A percentile compares a stretch with the other conserved stretches of the same genome.
Conservation (phyloP, 306 rosid species). For the Vigna mungo region DNA sequence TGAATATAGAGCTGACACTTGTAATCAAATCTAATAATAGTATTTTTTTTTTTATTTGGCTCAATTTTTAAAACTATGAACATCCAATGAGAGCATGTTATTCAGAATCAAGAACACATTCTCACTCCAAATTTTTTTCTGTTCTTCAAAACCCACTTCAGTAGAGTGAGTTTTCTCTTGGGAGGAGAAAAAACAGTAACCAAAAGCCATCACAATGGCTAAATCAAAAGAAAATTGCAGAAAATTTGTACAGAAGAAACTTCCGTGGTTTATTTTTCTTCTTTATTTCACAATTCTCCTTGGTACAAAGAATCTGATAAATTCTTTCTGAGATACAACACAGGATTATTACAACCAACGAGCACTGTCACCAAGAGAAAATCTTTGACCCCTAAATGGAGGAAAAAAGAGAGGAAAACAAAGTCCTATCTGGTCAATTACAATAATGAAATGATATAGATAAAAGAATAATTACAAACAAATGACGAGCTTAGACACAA, state of each 20-base stretch:
- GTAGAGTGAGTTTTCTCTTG: background rate
- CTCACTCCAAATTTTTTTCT: background rate
- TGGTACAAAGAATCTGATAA: constrained; percentile 23
- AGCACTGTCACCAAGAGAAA: constrained; percentile 25
- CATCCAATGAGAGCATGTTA: background rate
- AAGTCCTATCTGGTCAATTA: constrained; percentile 20
- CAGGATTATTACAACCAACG: background rate
- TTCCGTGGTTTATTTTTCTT: background rate
- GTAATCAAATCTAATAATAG: background rate
- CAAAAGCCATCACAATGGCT: background rate
- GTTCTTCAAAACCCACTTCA: background rate
- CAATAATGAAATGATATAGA: constrained; percentile 20
- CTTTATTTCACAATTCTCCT: background rate
- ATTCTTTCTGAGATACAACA: background rate
- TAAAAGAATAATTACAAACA: constrained; percentile 27
- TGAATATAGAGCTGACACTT: background rate
- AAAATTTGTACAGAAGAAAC: background rate
- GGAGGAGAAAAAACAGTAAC: background rate
- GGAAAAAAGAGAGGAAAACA: background rate
- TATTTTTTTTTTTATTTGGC: background rate
- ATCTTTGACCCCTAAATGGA: constrained; percentile 5
- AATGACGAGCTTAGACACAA: constrained; percentile 27
- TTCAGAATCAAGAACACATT: background rate
- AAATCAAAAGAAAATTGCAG: constrained; percentile 8
- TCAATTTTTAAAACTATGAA: background rate